These are phyloP conservation scores for Rheum nobile DNA, from an alignment of 148 eudicot genomes.

Conservation along the genomic window DNA sequence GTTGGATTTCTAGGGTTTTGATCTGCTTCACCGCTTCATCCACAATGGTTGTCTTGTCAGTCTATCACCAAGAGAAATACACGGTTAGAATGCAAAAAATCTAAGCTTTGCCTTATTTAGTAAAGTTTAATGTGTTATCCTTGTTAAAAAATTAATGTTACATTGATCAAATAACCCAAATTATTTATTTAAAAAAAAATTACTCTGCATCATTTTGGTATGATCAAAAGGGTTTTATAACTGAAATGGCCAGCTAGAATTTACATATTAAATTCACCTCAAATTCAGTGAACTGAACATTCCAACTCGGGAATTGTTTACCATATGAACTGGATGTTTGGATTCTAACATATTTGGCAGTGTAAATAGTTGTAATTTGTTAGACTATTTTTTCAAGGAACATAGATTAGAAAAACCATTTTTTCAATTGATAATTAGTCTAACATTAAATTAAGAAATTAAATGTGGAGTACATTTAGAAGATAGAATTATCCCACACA, in stretches of 20 bases:
- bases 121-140: no score
- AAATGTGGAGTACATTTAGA: not conserved
- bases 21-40: slow-evolving; percentile 66
- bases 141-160: no score
- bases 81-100: no score
- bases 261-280: not conserved
- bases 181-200: not conserved
- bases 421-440: no score
- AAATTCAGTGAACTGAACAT: not conserved
- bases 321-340: not conserved
- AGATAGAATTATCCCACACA: not conserved
- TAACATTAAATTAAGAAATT: no score
- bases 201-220: not conserved
- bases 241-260: not conserved
- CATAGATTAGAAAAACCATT: no score
- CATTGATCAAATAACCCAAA: not conserved
- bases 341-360: not conserved
- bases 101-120: no score
- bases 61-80: slow-evolving; percentile 18
- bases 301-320: not conserved
- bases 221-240: not conserved
- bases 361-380: not conserved
- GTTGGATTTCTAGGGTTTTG: slow-evolving; percentile 31
- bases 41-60: slow-evolving; percentile 61
- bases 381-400: no score